Conservation (phyloP, 768 basidiomycete genomes). For the Leccinum subtestaceum region DNA sequence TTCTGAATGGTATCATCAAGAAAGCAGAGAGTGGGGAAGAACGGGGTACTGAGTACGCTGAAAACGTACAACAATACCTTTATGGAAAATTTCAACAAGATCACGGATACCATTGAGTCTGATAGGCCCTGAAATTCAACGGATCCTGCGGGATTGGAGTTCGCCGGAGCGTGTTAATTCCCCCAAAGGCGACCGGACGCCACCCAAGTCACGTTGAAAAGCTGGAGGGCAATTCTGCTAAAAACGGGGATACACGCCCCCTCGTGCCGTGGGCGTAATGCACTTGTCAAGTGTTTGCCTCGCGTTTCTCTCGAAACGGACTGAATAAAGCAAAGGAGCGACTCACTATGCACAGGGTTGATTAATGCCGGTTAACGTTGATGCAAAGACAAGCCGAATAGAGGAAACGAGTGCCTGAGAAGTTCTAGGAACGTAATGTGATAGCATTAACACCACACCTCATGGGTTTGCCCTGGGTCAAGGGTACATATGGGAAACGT, state of each 20-base stretch:
- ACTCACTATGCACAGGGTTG: neutral
- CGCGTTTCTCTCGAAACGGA: no score
- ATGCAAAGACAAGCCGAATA: neutral
- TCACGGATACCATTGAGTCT: neutral
- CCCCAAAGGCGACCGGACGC: neutral
- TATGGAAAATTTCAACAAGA: neutral
- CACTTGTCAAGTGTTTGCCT: neutral
- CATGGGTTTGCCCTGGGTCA: conserved; percentile 7
- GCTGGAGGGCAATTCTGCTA: neutral
- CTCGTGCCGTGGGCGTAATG: neutral
- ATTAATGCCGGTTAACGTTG: neutral
- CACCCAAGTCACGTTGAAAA: neutral
- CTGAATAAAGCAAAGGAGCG: conserved; percentile 1
- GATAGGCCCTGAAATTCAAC: neutral
- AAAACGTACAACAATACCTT: neutral
- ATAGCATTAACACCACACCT: neutral
- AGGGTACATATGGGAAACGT: conserved; percentile 3
- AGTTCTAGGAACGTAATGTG: neutral
- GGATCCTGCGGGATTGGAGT: neutral
- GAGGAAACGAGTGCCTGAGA: neutral
- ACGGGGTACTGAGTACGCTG: neutral
- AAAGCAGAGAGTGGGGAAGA: neutral
- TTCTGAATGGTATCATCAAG: conserved; percentile 15
- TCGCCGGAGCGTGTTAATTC: neutral
- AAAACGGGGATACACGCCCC: conserved; percentile 6